Base-by-base conservation (phyloP, 164 flowering plant species). In the Stephania japonica region DNA sequence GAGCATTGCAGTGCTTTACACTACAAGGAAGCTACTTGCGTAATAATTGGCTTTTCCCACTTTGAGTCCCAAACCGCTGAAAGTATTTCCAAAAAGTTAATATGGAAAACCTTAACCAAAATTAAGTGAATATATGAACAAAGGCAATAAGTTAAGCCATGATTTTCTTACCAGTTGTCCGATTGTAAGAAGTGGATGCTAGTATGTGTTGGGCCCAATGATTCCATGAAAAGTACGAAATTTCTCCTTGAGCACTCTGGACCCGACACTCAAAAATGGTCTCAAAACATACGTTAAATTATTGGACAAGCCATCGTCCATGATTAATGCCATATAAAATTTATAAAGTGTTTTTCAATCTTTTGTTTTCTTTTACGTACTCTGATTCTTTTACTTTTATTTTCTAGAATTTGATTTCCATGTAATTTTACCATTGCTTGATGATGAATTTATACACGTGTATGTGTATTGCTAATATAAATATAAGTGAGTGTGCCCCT, bases 51-150 rank as follows among this genome's bases (percentile, higher is more conserved):
- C 62, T 93, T 96, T 76, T 96, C 98, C 85, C 90, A 85, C 87
- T 84, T 91, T 49, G 93, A 81, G 85, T 96, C 99, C 99, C 99
- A 96, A 50, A 96, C 88, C 72, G 90, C 99, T 96, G 87, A 82
- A 73, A 75, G 23, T 71, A 25, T 74, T 47, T 47, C 53, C 53
- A 47, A 47, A 16, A 71, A 62, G 69, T 13, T 1, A 71, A 71
- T 53, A n/a, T 38, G 49, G 10, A 26, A 1, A 67, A n/a, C 50
- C 14, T 42, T 7, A 56, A 63, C 53, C 53, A 27, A 25, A 56
- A 71, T 18, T 25, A 19, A 10, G 41, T 47, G 49, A 68, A 32
- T 23, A 21, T 18, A 66, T 0, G 1, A 43, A 64, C 53, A 42
- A 43, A 13, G n/a, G 49, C 1, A 73, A 65, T 12, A 14, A 50